Conservation (phyloP, 805 yeast species). For the Komagataella pastoris region DNA sequence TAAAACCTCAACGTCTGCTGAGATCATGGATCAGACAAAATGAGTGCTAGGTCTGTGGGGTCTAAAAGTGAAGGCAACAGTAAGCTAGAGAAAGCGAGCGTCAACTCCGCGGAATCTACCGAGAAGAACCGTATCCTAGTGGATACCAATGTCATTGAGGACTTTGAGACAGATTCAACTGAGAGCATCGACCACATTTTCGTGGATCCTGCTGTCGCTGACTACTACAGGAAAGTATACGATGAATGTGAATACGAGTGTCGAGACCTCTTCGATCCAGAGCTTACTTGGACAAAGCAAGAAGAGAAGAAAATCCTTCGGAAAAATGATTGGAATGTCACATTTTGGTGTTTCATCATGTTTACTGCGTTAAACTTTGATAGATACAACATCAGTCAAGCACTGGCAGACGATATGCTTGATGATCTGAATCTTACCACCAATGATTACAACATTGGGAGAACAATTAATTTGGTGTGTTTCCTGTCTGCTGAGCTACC, state of each 20-base stretch:
- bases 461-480: slow-evolving; percentile 35
- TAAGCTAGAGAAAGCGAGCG: not conserved
- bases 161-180: not conserved
- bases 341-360: slow-evolving; percentile 45
- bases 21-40: not conserved
- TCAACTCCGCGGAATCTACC: not conserved
- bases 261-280: slow-evolving; percentile 41
- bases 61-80: not conserved
- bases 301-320: slow-evolving; percentile 36
- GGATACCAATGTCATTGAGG: not conserved
- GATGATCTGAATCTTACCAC: slow-evolving; percentile 39
- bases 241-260: slow-evolving; percentile 41
- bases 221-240: slow-evolving; percentile 29
- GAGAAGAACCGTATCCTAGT: not conserved
- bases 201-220: slow-evolving; percentile 31
- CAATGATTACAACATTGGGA: slow-evolving; percentile 45
- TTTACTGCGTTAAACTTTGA: slow-evolving; percentile 47
- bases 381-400: slow-evolving; percentile 42
- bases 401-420: slow-evolving; percentile 42
- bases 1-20: not conserved
- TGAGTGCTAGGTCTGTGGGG: not conserved
- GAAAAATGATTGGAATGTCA: slow-evolving; percentile 42
- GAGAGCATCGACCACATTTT: slow-evolving; percentile 19
- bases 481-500: slow-evolving; percentile 51
- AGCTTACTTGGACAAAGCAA: slow-evolving; percentile 35